Evolutionary conservation across 2,329 filamentous ascomycete genomes (phyloP), one percentile per base, ranked within the genome.

Genomic region (Fusarium keratoplasticum): DNA sequence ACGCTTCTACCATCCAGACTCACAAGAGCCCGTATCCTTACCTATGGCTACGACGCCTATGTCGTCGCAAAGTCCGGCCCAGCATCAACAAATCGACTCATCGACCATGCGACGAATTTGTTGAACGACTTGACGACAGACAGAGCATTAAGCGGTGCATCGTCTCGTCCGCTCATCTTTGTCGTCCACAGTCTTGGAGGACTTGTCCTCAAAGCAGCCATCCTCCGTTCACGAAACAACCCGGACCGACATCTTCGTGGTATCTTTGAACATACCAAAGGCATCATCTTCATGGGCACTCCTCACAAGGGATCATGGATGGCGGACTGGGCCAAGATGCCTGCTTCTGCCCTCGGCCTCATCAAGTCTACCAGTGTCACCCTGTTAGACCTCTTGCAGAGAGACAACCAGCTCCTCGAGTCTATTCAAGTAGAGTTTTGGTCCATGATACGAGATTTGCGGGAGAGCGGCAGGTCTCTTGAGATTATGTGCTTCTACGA

Each of bases 31-130:
- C 81, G 83, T 16, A 76, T 85, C 6, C 77, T 85, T 22, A 83
- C 82, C 0, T 85, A 80, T 33, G 84, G 84, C 18, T 86, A 86
- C 69, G 79, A 84, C 35, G 80, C 80, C n/a, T 79, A 82, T 27
- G 60, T 82, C 0, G 22, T 74, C 44, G 42, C 25, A 6, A 68
- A 47, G 16, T 27, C 59, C 65, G 3, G 85, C 0, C 72, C 70
- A n/a, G 73, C 76, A 14, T 73, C 75, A 16, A 52, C 66, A 6
- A 80, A 80, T 40, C 65, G 78, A 27, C 72, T 83, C 25, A 57
- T 65, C 2, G 76, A 81, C 33, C 79, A 82, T 71, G 82, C 80
- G 3, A 66, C 29, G 4, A 81, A 81, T 66, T 72, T 83, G 16
- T 55, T 83, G 13, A 69, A 59, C 35, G 76, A 80, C 42, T 60